Percentiles rank a stretch among this genome's conserved stretches.
These are phyloP conservation scores for Aeschynomene evenia DNA, from an alignment of 306 rosid genomes.

Conservation along the genomic window DNA sequence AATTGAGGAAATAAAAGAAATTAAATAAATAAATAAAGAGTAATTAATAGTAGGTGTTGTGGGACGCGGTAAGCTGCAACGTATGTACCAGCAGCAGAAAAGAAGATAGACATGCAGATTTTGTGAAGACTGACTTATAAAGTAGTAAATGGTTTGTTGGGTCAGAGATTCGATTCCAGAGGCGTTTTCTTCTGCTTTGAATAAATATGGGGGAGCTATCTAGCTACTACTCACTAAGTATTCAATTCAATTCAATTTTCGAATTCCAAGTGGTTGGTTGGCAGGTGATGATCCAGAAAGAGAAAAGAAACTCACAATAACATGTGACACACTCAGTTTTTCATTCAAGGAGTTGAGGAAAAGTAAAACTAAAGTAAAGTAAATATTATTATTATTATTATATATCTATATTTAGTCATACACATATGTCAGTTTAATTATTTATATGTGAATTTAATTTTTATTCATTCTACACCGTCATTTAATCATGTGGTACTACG, in stretches of 20 bases:
- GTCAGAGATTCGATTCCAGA: constrained; percentile 76
- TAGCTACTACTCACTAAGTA: too few relatives aligned
- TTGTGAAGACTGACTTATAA: constrained; percentile 86
- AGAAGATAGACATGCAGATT: constrained; percentile 87
- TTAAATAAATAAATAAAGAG: neutral
- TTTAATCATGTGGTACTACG: too few relatives aligned
- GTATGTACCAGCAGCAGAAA: too few relatives aligned
- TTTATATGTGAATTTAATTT: too few relatives aligned
- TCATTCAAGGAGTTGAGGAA: constrained; percentile 14
- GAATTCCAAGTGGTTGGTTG: constrained; percentile 28
- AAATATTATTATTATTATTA: too few relatives aligned
- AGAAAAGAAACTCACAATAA: constrained; percentile 25
- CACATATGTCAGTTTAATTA: too few relatives aligned
- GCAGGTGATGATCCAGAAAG: constrained; percentile 19
- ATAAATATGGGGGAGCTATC: constrained; percentile 18
- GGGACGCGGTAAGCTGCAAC: constrained; percentile 63
- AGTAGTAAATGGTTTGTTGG: too few relatives aligned
- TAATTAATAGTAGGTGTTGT: constrained; percentile 40
- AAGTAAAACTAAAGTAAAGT: too few relatives aligned
- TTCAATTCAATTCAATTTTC: constrained; percentile 45
- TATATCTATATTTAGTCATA: too few relatives aligned
- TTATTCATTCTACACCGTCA: too few relatives aligned
- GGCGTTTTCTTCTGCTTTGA: constrained; percentile 47
- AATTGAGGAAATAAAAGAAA: too few relatives aligned
- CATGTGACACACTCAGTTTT: constrained; percentile 45